phyloP scores from a whole-genome alignment of 1,139 yeast species.

The Debaryomyces nepalensis region DNA sequence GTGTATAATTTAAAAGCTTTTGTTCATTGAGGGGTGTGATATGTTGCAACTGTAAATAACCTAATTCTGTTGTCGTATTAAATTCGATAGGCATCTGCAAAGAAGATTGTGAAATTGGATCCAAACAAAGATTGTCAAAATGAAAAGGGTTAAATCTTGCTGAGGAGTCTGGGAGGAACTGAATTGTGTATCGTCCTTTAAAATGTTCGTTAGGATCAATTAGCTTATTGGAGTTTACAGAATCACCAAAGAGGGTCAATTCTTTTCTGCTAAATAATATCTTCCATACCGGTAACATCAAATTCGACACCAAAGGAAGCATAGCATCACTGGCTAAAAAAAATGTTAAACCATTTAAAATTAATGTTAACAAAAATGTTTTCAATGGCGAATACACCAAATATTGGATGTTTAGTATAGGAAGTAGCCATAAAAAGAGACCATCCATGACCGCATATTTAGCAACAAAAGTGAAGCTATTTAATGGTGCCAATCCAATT shows the following conservation, averaged over 20 bases:
- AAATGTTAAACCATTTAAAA: conserved; percentile 43
- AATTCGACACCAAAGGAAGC: conserved; percentile 36
- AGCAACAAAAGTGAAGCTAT: conserved; percentile 61
- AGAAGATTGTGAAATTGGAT: conserved; percentile 25
- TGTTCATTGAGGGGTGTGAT: conserved; percentile 59
- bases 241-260: conserved; percentile 68
- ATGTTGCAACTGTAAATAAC: conserved; percentile 66
- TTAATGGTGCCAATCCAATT: conserved; percentile 29
- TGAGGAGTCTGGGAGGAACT: conserved; percentile 89
- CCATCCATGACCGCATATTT: conserved; percentile 80
- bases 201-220: conserved; percentile 74
- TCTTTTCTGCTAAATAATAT: conserved; percentile 56
- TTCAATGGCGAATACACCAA: conserved; percentile 61
- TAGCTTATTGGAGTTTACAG: conserved; percentile 45
- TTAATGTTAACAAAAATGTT: conserved; percentile 48
- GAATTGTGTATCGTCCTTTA: conserved; percentile 82
- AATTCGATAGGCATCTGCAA: conserved; percentile 72
- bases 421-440: conserved; percentile 66
- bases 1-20: conserved; percentile 57
- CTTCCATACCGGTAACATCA: conserved; percentile 52
- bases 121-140: conserved; percentile 62
- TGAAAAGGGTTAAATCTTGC: conserved; percentile 81
- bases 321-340: conserved; percentile 46
- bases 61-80: conserved; percentile 79
- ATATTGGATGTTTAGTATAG: conserved; percentile 75